phyloP scores from a whole-genome alignment of 2,329 filamentous ascomycete genomes.

The Akanthomyces lecanii region DNA sequence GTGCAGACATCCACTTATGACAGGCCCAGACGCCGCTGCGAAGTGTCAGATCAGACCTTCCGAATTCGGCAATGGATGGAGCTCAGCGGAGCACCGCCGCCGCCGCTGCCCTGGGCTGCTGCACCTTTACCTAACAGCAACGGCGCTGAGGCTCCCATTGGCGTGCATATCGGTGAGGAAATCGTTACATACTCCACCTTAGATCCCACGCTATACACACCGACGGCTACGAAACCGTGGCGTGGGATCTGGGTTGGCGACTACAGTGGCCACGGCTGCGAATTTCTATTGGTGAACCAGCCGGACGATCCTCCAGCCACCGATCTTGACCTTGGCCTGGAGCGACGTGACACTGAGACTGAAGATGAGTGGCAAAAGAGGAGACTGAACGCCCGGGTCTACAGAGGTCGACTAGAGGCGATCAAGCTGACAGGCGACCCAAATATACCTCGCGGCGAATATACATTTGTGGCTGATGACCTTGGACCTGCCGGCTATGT shows the following conservation, averaged over 20 bases:
- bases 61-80: conserved; percentile 74
- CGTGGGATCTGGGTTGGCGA: conserved; percentile 91
- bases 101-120: conserved; percentile 29
- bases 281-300: conserved; percentile 81
- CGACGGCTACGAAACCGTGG: conserved; percentile 75
- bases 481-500: conserved; percentile 64
- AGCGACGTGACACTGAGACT: conserved; percentile 38
- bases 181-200: conserved; percentile 67
- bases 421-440: conserved; percentile 91
- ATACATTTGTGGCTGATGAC: conserved; percentile 75
- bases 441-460: conserved; percentile 82
- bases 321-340: conserved; percentile 38
- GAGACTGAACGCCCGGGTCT: conserved; percentile 44
- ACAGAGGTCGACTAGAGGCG: conserved; percentile 68
- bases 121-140: conserved; percentile 24
- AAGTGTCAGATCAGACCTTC: conserved; percentile 68
- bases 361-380: conserved; percentile 43
- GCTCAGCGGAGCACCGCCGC: conserved; percentile 40
- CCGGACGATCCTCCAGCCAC: conserved; percentile 44
- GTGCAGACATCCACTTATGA: conserved; percentile 27
- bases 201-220: conserved; percentile 70
- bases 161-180: conserved; percentile 51
- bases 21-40: conserved; percentile 45
- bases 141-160: conserved; percentile 27
- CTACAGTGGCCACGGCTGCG: conserved; percentile 81